These are phyloP conservation scores for Alisma plantagoaquatica DNA, from an alignment of 106 monocot species.

Conservation along the genomic window DNA sequence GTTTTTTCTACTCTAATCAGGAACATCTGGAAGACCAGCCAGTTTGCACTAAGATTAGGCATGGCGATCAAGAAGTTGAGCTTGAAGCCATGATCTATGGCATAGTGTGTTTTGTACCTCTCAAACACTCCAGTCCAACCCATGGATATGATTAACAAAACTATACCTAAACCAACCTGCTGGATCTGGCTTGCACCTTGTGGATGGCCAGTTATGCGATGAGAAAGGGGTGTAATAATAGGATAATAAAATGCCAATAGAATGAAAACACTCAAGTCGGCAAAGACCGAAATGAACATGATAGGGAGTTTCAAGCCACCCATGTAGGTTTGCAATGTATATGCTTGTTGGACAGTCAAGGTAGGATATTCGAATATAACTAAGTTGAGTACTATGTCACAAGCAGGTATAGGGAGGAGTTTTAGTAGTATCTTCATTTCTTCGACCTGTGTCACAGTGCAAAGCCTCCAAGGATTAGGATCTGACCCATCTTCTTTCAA, in stretches of 20 bases:
- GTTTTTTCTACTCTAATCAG: constrained; percentile 83
- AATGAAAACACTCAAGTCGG: constrained; percentile 43
- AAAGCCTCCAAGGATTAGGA: constrained; percentile 41
- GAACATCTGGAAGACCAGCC: constrained; percentile 83
- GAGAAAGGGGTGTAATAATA: constrained; percentile 17
- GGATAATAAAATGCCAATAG: constrained; percentile 36
- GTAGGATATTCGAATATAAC: constrained; percentile 89
- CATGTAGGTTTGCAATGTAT: constrained; percentile 32
- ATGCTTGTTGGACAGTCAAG: constrained; percentile 72
- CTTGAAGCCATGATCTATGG: constrained; percentile 43
- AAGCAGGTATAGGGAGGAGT: constrained; percentile 70
- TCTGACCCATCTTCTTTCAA: constrained; percentile 7
- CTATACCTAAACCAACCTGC: constrained; percentile 57
- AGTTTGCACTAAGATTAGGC: constrained; percentile 71
- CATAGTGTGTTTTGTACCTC: constrained; percentile 65
- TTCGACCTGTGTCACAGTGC: constrained; percentile 81
- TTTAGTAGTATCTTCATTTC: constrained; percentile 73
- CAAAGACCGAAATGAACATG: constrained; percentile 65
- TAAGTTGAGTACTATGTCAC: constrained; percentile 73
- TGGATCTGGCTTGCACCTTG: constrained; percentile 47
- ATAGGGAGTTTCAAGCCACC: constrained; percentile 51
- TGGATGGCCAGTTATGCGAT: constrained; percentile 18
- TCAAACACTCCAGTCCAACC: constrained; percentile 68
- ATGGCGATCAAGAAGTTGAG: constrained; percentile 49
- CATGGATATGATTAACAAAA: constrained; percentile 62